These are phyloP conservation scores for Tylopilus sp. DNA, from an alignment of 1,284 basidiomycete species.

Conservation along the genomic window DNA sequence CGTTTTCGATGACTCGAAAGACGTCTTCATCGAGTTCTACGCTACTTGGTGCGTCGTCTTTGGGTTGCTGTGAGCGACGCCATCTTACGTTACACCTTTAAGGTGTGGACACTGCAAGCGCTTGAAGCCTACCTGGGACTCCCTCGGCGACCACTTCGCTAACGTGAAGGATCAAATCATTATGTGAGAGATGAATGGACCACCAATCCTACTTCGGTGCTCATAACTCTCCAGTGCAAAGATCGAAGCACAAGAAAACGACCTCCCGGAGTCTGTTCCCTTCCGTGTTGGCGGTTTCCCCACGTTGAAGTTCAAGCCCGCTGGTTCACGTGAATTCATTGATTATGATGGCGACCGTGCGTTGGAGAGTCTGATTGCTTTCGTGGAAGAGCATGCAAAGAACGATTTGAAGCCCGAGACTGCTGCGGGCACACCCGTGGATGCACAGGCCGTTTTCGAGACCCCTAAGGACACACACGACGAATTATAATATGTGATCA, in stretches of 20 bases:
- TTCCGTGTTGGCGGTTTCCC: constrained; percentile 92
- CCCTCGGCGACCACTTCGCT: constrained; percentile 83
- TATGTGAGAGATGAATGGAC: constrained; percentile 57
- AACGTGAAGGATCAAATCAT: constrained; percentile 73
- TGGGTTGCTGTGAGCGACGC: neutral
- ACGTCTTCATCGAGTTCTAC: constrained; percentile 97
- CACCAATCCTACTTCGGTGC: neutral
- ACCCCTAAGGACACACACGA: constrained; percentile 26
- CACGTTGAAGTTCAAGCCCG: constrained; percentile 95
- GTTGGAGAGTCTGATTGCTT: constrained; percentile 80
- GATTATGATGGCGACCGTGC: constrained; percentile 93
- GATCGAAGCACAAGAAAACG: constrained; percentile 96
- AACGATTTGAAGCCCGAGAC: constrained; percentile 44
- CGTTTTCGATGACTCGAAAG: constrained; percentile 84
- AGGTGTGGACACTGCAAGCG: constrained; percentile 97
- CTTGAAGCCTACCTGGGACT: constrained; percentile 93
- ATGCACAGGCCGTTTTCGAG: constrained; percentile 27
- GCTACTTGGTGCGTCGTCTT: constrained; percentile 79
- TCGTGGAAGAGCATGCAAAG: constrained; percentile 78
- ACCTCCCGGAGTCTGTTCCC: constrained; percentile 82
- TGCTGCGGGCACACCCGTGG: constrained; percentile 16
- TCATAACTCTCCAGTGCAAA: constrained; percentile 67
- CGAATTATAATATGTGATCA: constrained; percentile 23
- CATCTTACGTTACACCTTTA: constrained; percentile 7
- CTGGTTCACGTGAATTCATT: constrained; percentile 82